Evolutionary conservation across 352 stramenopile genomes (phyloP).

Genomic region (Phytophthora uliginosa): DNA sequence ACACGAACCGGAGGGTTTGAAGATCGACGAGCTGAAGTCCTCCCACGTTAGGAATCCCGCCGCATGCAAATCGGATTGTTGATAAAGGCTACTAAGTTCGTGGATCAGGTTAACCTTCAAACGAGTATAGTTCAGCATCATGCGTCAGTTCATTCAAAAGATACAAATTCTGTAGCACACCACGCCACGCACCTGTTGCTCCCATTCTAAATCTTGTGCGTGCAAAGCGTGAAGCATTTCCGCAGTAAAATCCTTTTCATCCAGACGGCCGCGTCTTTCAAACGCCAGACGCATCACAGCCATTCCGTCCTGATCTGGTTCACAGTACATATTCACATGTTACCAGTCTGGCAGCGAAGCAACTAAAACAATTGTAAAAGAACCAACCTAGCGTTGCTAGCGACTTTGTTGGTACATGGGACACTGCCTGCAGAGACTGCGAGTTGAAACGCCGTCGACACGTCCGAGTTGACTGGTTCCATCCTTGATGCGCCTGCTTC

Average conservation of each 20-base stretch:
- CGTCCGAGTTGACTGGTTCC: conserved; percentile 1
- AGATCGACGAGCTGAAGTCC: conserved; percentile 58
- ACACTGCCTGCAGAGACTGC: not conserved
- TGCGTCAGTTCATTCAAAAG: not conserved
- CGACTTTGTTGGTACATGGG: not conserved
- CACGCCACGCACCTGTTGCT: conserved; percentile 37
- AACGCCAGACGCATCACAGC: conserved; percentile 47
- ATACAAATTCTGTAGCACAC: not conserved
- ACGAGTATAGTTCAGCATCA: not conserved
- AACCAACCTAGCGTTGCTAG: conserved; percentile 14
- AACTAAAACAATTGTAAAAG: not conserved
- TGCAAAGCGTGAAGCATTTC: conserved; percentile 47
- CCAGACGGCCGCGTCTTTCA: conserved; percentile 35
- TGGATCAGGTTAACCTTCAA: conserved; percentile 43
- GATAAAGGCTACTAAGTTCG: conserved; percentile 52
- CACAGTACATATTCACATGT: not conserved
- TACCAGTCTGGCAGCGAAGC: not conserved
- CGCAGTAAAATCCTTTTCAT: conserved; percentile 55
- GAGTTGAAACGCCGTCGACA: not conserved
- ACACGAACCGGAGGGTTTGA: conserved; percentile 45
- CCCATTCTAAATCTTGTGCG: conserved; percentile 16
- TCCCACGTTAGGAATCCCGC: conserved; percentile 47
- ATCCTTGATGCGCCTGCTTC: conserved; percentile 15
- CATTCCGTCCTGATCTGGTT: conserved; percentile 54
- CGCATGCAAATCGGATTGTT: conserved; percentile 48